phyloP scores from a whole-genome alignment of 2,329 filamentous ascomycete genomes.

The Paraphaeosphaeria minitans region DNA sequence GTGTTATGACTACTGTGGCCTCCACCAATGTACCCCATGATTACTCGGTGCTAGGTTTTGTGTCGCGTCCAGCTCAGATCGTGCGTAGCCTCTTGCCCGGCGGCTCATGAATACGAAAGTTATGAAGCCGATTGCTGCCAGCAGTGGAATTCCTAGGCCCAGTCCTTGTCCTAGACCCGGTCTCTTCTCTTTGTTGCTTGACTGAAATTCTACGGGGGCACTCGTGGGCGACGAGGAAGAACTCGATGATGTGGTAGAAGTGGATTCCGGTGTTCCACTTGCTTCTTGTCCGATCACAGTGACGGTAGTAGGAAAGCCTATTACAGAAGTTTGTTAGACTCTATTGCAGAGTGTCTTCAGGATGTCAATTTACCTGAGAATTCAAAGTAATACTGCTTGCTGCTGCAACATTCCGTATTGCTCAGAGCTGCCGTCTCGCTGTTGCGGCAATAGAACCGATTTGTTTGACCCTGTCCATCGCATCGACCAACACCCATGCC shows the following conservation, averaged over 20 bases:
- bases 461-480: background rate
- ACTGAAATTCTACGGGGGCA: background rate
- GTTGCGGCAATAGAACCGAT: conserved; percentile 10
- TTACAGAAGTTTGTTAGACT: background rate
- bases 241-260: background rate
- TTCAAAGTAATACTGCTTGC: conserved; percentile 2
- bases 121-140: background rate
- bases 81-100: too few species aligned
- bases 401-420: background rate
- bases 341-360: background rate
- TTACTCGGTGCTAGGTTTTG: background rate
- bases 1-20: background rate
- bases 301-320: conserved; percentile 2
- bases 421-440: background rate
- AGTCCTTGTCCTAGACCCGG: background rate
- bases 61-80: background rate
- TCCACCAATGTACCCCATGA: background rate
- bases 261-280: background rate
- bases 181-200: background rate
- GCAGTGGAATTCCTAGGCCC: conserved; percentile 5
- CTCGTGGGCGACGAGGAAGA: background rate
- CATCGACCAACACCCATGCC: conserved; percentile 14
- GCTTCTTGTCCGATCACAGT: conserved; percentile 2
- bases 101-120: background rate
- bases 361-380: background rate